Conservation (phyloP, 2,329 filamentous ascomycete species). For the Hypoxylon sp. region DNA sequence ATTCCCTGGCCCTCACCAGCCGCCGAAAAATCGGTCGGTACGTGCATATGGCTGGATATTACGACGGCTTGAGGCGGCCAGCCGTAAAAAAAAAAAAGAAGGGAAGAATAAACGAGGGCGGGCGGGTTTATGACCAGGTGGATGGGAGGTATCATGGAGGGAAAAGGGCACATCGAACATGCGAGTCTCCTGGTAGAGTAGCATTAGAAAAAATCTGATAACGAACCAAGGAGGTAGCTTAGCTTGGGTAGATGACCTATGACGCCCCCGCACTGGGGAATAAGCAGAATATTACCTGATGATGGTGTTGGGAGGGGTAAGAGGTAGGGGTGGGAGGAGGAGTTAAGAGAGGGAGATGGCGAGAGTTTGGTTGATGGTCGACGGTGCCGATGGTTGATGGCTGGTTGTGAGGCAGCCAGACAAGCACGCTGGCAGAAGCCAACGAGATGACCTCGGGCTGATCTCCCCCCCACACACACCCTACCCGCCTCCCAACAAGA, state of each 20-base stretch:
- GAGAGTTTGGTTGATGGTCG: background rate
- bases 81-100: conserved; percentile 6
- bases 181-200: background rate
- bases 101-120: conserved; percentile 8
- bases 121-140: conserved; percentile 11
- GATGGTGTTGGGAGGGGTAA: conserved; percentile 14
- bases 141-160: conserved; percentile 7
- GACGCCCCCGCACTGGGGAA: conserved; percentile 24
- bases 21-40: conserved; percentile 20
- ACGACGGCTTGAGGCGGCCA: conserved; percentile 13
- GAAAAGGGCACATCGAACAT: background rate
- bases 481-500: background rate
- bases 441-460: conserved; percentile 10
- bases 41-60: conserved; percentile 16
- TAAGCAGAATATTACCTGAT: conserved; percentile 5
- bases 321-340: background rate
- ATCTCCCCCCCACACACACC: background rate
- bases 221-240: background rate
- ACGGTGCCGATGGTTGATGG: too few relatives aligned
- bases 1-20: conserved; percentile 29
- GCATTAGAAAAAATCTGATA: background rate
- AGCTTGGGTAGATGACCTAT: background rate
- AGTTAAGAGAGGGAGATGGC: background rate
- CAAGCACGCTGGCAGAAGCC: background rate
- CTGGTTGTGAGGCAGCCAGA: background rate